Conservation (phyloP, 768 basidiomycete genomes). For the Podaxis carcinomalis region DNA sequence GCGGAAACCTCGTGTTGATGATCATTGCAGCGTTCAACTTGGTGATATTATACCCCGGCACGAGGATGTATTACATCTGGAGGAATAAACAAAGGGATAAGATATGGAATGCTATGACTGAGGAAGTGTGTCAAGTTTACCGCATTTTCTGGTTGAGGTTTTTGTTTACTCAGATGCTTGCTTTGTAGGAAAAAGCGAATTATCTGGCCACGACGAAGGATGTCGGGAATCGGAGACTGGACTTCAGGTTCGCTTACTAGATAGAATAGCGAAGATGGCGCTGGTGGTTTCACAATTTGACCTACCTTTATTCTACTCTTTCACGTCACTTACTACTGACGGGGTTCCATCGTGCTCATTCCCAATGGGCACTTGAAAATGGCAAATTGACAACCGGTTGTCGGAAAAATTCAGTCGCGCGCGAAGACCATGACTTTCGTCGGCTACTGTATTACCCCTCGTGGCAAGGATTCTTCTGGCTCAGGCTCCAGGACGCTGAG, state of each 20-base stretch:
- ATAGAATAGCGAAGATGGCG: not conserved
- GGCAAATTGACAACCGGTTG: no score
- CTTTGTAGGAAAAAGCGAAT: conserved; percentile 42
- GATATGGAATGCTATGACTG: conserved; percentile 55
- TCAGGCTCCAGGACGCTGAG: no score
- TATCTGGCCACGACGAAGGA: conserved; percentile 59
- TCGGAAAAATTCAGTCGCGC: no score
- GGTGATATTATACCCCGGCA: conserved; percentile 46
- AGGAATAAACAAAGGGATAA: conserved; percentile 49
- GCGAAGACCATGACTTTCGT: no score
- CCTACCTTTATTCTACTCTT: no score
- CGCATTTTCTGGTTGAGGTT: not conserved
- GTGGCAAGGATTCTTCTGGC: no score
- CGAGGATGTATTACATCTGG: conserved; percentile 55
- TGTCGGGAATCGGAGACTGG: conserved; percentile 55
- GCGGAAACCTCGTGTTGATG: conserved; percentile 57
- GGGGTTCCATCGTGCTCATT: no score
- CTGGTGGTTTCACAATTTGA: not conserved
- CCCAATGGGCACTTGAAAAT: no score
- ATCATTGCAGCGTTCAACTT: conserved; percentile 46
- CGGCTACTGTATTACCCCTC: no score
- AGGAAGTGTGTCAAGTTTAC: conserved; percentile 28
- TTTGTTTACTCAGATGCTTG: not conserved
- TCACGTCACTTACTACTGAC: no score
- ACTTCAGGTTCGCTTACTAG: conserved; percentile 59